Conservation (phyloP, 1,284 basidiomycete genomes). For the Pascua sp. region DNA sequence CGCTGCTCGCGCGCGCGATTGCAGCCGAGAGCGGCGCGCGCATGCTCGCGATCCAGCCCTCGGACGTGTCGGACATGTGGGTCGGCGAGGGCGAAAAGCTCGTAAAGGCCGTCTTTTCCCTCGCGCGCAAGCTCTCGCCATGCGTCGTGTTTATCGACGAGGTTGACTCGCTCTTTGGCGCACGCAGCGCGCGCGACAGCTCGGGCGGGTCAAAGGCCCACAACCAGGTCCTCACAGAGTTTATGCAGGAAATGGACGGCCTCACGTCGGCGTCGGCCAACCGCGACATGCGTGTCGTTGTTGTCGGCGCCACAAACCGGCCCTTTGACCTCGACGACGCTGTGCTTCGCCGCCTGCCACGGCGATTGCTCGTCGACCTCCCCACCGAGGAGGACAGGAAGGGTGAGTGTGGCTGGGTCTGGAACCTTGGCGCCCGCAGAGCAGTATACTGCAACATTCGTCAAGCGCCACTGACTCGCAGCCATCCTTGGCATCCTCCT, state of each 20-base stretch:
- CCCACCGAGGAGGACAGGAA: conserved; percentile 75
- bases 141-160: conserved; percentile 96
- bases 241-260: conserved; percentile 99
- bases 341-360: conserved; percentile 74
- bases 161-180: conserved; percentile 89
- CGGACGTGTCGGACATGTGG: conserved; percentile 57
- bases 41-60: conserved; percentile 66
- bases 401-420: conserved; percentile 53
- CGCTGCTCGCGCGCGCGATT: conserved; percentile 80
- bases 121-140: conserved; percentile 81
- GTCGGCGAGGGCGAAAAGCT: conserved; percentile 94
- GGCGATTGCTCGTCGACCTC: conserved; percentile 76
- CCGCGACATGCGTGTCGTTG: conserved; percentile 76
- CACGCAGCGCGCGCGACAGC: conserved; percentile 74
- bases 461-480: conserved; percentile 33
- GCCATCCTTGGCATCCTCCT: conserved; percentile 80
- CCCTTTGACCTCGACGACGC: conserved; percentile 52
- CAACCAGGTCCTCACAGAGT: conserved; percentile 62
- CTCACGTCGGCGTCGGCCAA: conserved; percentile 61
- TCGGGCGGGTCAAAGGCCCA: conserved; percentile 75
- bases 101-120: conserved; percentile 82
- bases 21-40: conserved; percentile 86
- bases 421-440: background rate
- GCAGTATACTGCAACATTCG: too few species aligned
- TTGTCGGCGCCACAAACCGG: conserved; percentile 90